phyloP scores from a whole-genome alignment of 768 basidiomycete species.

The Gelatoporia subvermispora region DNA sequence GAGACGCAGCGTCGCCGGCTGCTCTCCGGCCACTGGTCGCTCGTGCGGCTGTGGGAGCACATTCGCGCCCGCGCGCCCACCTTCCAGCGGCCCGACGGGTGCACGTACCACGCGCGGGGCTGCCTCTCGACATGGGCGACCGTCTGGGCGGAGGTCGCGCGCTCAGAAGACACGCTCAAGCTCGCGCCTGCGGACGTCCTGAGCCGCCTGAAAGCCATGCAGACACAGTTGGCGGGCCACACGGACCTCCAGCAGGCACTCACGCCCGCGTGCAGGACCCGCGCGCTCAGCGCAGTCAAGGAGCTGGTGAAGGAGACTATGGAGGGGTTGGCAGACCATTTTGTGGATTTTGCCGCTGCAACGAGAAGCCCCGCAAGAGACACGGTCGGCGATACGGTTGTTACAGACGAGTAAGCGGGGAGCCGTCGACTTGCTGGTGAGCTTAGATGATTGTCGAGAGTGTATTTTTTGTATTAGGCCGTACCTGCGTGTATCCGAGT shows the following conservation, averaged over 20 bases:
- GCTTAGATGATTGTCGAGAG: no score
- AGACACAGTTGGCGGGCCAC: slow-evolving; percentile 27
- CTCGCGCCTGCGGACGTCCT: slow-evolving; percentile 31
- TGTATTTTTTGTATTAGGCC: no score
- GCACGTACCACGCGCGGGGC: slow-evolving; percentile 30
- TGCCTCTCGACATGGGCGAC: slow-evolving; percentile 35
- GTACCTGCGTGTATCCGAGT: no score
- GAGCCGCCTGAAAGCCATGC: slow-evolving; percentile 28
- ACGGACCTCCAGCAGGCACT: slow-evolving; percentile 27
- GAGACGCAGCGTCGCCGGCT: slow-evolving; percentile 27
- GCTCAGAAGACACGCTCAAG: slow-evolving; percentile 19
- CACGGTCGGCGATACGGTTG: no score
- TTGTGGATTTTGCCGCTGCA: slow-evolving; percentile 10
- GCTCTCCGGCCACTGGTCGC: slow-evolving; percentile 31
- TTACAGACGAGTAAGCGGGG: neutral
- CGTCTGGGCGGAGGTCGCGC: slow-evolving; percentile 28
- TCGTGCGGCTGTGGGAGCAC: slow-evolving; percentile 29
- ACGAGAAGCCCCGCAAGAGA: neutral
- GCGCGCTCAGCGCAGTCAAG: slow-evolving; percentile 30
- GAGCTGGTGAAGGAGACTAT: slow-evolving; percentile 17
- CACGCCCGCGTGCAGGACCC: slow-evolving; percentile 29
- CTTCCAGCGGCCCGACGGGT: slow-evolving; percentile 27
- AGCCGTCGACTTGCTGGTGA: no score
- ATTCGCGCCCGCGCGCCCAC: slow-evolving; percentile 23
- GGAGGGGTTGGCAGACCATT: slow-evolving; percentile 17